Conservation (phyloP, 176 grass and related monocot species). For the Avena eriantha region DNA sequence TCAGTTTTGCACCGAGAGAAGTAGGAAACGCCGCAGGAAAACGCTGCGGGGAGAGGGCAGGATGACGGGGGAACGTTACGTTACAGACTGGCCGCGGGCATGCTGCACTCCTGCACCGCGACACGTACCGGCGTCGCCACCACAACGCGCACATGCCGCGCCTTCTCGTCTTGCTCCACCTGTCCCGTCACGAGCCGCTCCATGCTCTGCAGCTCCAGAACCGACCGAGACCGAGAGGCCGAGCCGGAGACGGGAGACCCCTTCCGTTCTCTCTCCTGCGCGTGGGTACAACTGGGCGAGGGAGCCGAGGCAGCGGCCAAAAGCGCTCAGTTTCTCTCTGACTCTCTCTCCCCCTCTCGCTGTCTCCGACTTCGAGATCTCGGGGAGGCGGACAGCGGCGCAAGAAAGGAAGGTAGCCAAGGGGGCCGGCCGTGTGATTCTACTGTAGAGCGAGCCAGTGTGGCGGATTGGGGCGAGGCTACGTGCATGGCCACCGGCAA, state of each 20-base stretch:
- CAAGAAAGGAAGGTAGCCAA: neutral
- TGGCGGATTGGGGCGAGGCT: slow-evolving; percentile 26
- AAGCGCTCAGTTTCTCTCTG: neutral
- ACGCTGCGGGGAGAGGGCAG: neutral
- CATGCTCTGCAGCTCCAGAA: neutral
- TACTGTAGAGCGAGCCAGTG: slow-evolving; percentile 32
- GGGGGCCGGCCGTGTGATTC: neutral
- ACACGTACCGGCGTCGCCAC: slow-evolving; percentile 43
- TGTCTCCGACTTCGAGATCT: slow-evolving; percentile 43
- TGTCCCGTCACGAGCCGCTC: slow-evolving; percentile 37
- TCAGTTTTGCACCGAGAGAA: neutral
- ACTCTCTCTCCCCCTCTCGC: neutral
- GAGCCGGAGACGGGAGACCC: too few relatives aligned
- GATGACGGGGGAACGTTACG: neutral
- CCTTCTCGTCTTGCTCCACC: slow-evolving; percentile 43
- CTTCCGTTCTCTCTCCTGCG: neutral
- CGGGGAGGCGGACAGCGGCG: neutral
- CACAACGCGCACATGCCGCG: slow-evolving; percentile 36
- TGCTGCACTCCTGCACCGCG: slow-evolving; percentile 1
- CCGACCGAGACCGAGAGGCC: neutral
- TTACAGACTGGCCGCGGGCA: slow-evolving; percentile 2
- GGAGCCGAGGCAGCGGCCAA: slow-evolving; percentile 30
- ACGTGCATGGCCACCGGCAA: slow-evolving; percentile 66
- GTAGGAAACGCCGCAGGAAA: neutral
- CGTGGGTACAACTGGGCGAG: slow-evolving; percentile 26